Conservation (phyloP, 306 rosid species). For the Mucuna pruriens region DNA sequence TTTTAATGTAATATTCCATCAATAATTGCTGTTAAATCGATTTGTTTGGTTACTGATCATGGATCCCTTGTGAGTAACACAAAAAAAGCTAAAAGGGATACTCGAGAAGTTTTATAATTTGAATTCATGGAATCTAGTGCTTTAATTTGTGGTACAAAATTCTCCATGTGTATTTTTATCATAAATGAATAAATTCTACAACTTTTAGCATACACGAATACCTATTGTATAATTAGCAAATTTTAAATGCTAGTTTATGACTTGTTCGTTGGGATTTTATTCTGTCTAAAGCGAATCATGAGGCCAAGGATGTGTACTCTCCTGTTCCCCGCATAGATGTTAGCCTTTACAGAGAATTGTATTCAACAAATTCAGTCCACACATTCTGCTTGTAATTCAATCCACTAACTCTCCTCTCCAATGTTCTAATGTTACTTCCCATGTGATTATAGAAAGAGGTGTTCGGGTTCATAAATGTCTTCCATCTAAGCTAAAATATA, state of each 20-base stretch:
- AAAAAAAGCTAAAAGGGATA: background rate
- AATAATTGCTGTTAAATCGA: background rate
- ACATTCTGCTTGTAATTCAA: constrained; percentile 10
- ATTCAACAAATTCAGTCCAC: constrained; percentile 27
- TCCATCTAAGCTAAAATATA: background rate
- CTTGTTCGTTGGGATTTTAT: constrained; percentile 12
- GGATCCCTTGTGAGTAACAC: constrained; percentile 25
- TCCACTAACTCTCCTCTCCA: background rate
- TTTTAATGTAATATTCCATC: background rate
- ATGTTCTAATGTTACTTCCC: background rate
- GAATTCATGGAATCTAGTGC: constrained; percentile 35
- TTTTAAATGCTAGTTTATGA: constrained; percentile 12
- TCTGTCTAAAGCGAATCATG: constrained; percentile 20
- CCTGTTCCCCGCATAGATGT: background rate
- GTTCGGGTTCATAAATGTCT: background rate
- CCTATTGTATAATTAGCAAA: background rate
- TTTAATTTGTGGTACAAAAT: constrained; percentile 29
- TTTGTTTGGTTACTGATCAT: constrained; percentile 4
- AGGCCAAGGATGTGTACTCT: constrained; percentile 19
- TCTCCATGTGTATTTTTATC: constrained; percentile 14
- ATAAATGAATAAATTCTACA: constrained; percentile 32
- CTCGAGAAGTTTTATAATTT: background rate
- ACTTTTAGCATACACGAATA: constrained; percentile 25
- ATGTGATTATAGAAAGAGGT: background rate
- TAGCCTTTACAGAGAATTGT: background rate